phyloP scores from a whole-genome alignment of 768 basidiomycete genomes.

The Tubosaeta sp. region DNA sequence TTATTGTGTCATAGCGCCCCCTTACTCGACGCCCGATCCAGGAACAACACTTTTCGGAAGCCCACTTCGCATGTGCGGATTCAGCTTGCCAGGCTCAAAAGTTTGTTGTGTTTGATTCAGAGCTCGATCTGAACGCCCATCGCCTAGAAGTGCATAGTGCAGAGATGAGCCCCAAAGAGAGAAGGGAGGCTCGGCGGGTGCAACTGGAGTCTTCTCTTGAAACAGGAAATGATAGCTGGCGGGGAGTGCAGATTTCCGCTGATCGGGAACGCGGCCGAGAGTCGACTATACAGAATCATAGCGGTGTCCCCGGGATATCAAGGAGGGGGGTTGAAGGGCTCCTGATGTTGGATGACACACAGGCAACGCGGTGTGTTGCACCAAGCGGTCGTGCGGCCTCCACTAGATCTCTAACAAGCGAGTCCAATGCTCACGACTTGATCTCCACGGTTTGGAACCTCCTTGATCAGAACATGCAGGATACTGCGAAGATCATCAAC shows the following conservation, averaged over 20 bases:
- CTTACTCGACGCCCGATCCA: constrained; percentile 24
- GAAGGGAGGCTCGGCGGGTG: constrained; percentile 63
- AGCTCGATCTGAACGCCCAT: constrained; percentile 88
- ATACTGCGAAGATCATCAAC: constrained; percentile 69
- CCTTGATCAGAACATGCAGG: constrained; percentile 61
- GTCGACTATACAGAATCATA: background rate
- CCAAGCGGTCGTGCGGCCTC: constrained; percentile 34
- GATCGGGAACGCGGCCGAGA: background rate
- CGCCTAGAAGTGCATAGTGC: constrained; percentile 79
- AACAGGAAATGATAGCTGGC: background rate
- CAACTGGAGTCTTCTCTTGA: constrained; percentile 49
- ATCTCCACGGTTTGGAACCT: constrained; percentile 84
- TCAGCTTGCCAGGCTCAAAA: constrained; percentile 75
- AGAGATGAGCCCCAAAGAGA: constrained; percentile 66
- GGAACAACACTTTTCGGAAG: constrained; percentile 73
- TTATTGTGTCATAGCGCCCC: background rate
- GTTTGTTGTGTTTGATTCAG: constrained; percentile 90
- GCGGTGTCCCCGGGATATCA: background rate
- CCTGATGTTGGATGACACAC: background rate
- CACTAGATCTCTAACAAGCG: constrained; percentile 63
- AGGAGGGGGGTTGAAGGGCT: background rate
- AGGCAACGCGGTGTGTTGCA: background rate
- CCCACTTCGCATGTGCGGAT: constrained; percentile 77
- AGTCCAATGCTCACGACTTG: constrained; percentile 78
- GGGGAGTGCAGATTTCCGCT: constrained; percentile 12